phyloP scores from a whole-genome alignment of 106 monocot genomes.

The Hemerocallis citrina region DNA sequence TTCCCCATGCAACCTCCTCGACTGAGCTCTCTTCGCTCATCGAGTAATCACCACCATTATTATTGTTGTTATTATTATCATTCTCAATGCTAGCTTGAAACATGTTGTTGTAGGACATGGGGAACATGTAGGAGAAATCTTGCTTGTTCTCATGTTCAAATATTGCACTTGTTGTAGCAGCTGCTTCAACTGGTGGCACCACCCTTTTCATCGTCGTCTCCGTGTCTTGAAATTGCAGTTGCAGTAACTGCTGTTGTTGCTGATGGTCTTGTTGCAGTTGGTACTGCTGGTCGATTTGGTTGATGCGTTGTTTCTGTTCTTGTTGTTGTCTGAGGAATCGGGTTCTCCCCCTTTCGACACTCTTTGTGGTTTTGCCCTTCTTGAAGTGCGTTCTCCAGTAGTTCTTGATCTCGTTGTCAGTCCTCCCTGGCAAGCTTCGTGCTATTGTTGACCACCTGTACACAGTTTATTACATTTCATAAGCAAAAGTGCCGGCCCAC shows the following conservation, averaged over 20 bases:
- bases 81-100: neutral
- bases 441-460: slow-evolving; percentile 74
- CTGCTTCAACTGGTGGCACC: neutral
- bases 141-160: neutral
- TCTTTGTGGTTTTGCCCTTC: slow-evolving; percentile 51
- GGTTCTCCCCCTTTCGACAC: slow-evolving; percentile 30
- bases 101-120: slow-evolving; percentile 4
- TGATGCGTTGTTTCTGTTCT: slow-evolving; percentile 4
- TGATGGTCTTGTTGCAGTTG: neutral
- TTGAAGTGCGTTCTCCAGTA: slow-evolving; percentile 79
- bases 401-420: slow-evolving; percentile 58
- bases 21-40: slow-evolving; percentile 6
- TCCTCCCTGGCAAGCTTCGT: slow-evolving; percentile 47
- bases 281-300: neutral
- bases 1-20: slow-evolving; percentile 21
- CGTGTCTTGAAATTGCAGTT: neutral
- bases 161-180: slow-evolving; percentile 15
- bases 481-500: neutral
- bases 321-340: slow-evolving; percentile 32
- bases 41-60: neutral
- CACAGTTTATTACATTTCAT: neutral
- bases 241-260: slow-evolving; percentile 3
- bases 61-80: neutral
- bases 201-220: neutral
- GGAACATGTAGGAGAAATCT: slow-evolving; percentile 11